Evolutionary conservation across 2,329 filamentous ascomycete genomes (phyloP).

Genomic region (Colletotrichum simmondsii): DNA sequence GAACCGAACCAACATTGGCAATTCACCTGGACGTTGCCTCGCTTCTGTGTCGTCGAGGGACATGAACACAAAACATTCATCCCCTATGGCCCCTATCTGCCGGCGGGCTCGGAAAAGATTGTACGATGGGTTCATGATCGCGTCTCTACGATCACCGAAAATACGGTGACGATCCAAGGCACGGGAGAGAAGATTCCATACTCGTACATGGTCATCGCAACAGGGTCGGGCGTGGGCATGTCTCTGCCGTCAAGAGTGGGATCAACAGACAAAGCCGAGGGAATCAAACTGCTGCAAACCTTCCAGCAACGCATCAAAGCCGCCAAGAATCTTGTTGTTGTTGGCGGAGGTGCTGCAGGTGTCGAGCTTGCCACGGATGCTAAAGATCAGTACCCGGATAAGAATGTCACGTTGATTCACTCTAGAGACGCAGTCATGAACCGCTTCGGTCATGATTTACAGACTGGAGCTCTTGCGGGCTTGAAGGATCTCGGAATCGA

Average conservation of each 20-base stretch:
- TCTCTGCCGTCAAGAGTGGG: conserved; percentile 61
- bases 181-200: conserved; percentile 59
- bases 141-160: conserved; percentile 49
- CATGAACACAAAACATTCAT: conserved; percentile 71
- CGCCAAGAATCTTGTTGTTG: conserved; percentile 57
- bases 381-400: conserved; percentile 65
- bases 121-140: conserved; percentile 55
- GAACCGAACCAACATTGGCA: conserved; percentile 72
- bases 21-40: conserved; percentile 69
- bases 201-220: conserved; percentile 67
- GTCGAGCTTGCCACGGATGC: conserved; percentile 71
- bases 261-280: conserved; percentile 52
- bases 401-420: conserved; percentile 67
- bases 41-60: conserved; percentile 65
- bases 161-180: conserved; percentile 51
- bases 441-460: conserved; percentile 57
- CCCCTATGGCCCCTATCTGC: conserved; percentile 61
- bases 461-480: conserved; percentile 51
- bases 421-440: conserved; percentile 65
- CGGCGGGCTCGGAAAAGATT: conserved; percentile 44
- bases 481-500: conserved; percentile 59
- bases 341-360: conserved; percentile 71
- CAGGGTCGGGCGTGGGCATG: conserved; percentile 58
- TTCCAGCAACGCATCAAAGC: conserved; percentile 58
- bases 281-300: conserved; percentile 52